phyloP scores from a whole-genome alignment of 1,139 yeast genomes.

The Zygosaccharomyces sapae region DNA sequence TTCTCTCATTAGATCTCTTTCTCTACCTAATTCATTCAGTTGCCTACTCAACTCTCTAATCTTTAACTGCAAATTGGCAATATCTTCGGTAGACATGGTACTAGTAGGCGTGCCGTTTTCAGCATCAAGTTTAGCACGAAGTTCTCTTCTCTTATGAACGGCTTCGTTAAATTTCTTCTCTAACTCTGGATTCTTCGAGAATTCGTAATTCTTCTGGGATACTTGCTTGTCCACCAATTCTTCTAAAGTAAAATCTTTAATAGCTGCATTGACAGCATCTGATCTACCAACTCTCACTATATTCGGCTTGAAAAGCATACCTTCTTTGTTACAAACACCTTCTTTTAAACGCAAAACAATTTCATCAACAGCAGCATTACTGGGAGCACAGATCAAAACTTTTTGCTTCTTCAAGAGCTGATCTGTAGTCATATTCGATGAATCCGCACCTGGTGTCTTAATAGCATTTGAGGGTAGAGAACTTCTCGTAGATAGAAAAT shows the following conservation, averaged over 20 bases:
- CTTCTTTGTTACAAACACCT: slow-evolving; percentile 61
- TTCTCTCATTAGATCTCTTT: slow-evolving; percentile 78
- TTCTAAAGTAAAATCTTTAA: slow-evolving; percentile 79
- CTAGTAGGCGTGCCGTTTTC: slow-evolving; percentile 33
- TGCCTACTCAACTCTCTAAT: slow-evolving; percentile 54
- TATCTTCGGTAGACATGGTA: slow-evolving; percentile 32
- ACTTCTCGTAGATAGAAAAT: slow-evolving; percentile 48
- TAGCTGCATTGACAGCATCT: slow-evolving; percentile 82
- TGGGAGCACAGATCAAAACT: slow-evolving; percentile 91
- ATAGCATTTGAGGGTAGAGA: slow-evolving; percentile 28
- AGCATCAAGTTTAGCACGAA: slow-evolving; percentile 27
- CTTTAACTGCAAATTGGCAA: slow-evolving; percentile 45
- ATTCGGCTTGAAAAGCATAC: slow-evolving; percentile 55
- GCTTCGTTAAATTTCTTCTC: slow-evolving; percentile 31
- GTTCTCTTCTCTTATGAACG: slow-evolving; percentile 28
- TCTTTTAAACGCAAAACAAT: slow-evolving; percentile 74
- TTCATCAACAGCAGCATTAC: slow-evolving; percentile 99
- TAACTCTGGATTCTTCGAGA: slow-evolving; percentile 34
- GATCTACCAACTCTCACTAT: slow-evolving; percentile 89
- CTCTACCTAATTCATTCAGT: slow-evolving; percentile 66
- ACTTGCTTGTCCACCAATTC: slow-evolving; percentile 74
- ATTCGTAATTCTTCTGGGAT: slow-evolving; percentile 42
- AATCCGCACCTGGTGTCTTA: slow-evolving; percentile 21
- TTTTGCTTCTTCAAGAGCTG: slow-evolving; percentile 42
- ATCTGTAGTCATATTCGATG: slow-evolving; percentile 19